Evolutionary conservation across 768 basidiomycete genomes (phyloP), one percentile per base, ranked within the genome.

Genomic region (Tremella yokohamensis): DNA sequence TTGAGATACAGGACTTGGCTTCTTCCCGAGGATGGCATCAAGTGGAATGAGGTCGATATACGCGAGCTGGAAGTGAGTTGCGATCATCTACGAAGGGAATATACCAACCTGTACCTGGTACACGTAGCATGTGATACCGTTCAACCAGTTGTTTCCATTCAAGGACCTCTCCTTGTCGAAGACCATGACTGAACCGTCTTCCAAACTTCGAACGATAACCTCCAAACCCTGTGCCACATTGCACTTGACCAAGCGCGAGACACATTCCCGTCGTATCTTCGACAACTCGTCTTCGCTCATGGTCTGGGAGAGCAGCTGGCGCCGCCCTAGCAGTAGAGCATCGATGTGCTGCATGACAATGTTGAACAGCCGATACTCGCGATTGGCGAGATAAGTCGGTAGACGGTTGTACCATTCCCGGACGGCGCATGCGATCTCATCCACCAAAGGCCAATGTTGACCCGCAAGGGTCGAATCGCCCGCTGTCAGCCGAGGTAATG

Each of bases 381-480:
- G 84, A 45, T 85, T 82, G 8, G 88, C 86, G 40, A 98, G 86
- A 75, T 96, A 92, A 61, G 87, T 87, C 71, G 90, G 92, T 83
- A 97, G 87, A 3, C 71, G 65, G 66, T 73, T 60, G 53, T 94
- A 88, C 92, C 93, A 98, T 83, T 98, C 94, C 39, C 94, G 85
- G 44, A 98, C 79, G 0, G 94, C 93, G 8, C 90, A 94, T 0
- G 94, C 90, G 64, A 98, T 94, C 79, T 98, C 94, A 77, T 98
- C 94, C 51, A 98, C 85, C 71, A 98, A 87, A 9, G 94, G 94
- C 70, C 96, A 92, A 1, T 76, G 79, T 19, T 82, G 80, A 9
- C 94, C 94, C 0, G 87, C 86, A 2, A 83, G 82, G 1, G 94
- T 98, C 66, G 97, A 93, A 72, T 96, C 94, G 38, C 90, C 90